Base-by-base conservation (phyloP, 257 asterid genomes). In the Oldenlandia corymbosa region DNA sequence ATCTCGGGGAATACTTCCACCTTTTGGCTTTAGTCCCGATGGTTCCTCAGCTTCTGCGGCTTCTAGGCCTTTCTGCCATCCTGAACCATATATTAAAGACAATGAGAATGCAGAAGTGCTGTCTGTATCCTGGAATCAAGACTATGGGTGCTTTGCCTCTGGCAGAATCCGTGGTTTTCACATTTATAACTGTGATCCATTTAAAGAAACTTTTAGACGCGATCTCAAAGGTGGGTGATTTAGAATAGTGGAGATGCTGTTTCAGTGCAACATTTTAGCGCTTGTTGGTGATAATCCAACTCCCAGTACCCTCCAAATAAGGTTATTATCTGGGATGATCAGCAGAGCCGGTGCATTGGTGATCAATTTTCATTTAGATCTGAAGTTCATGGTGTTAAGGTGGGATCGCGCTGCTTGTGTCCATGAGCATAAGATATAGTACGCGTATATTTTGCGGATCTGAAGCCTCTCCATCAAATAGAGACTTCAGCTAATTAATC, bases 261-360 rank as follows among this genome's bases (percentile, higher is more conserved):
- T 84, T 63, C 81, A 90, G 53, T 83, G 98, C 85, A 91, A 91
- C 73, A 81, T 91, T 62, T 78, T 91, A 72, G 98, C 94, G 61
- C 95, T 91, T 53, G 98, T 91, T 73, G 98, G 98, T 58, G 78
- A 90, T 60, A 80, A 53, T 62, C 75, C 60, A 91, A 91, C 59
- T 55, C 85, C 64, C 98, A 84, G 54, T 86, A 88, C 62, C 95
- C 98, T 56, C 95, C 96, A 12, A 88, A 84, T 70, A 88, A 91
- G 72, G 95, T 88, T 42, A 72, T 91, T 57, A 88, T 91, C 69
- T 91, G 98, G 98, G 98, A 91, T 81, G 98, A 91, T 85, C 90
- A 86, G 62, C 96, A 88, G 48, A 86, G 98, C 79, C 85, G 86
- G 71, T 85, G 91, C 66, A 91, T 91, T 65, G 92, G 95, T 50